phyloP scores from a whole-genome alignment of 2,329 filamentous ascomycete species.

The Stagonosporopsis vannaccii region DNA sequence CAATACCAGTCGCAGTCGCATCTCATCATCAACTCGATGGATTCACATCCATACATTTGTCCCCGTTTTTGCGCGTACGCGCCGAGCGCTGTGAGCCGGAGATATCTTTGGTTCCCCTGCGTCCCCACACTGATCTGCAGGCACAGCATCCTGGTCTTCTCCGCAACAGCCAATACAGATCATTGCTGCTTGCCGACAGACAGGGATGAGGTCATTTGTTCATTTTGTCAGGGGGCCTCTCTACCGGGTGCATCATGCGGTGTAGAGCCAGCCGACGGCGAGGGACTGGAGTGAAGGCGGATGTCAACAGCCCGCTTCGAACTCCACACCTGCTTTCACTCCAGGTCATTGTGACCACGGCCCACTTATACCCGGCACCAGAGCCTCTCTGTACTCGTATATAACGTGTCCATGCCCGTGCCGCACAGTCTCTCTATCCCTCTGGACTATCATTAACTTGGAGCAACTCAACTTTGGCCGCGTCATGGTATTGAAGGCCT shows the following conservation, averaged over 20 bases:
- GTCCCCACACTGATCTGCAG: slow-evolving; percentile 16
- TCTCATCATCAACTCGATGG: slow-evolving; percentile 1
- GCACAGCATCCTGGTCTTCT: slow-evolving; percentile 4
- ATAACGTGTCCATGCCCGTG: slow-evolving; percentile 5
- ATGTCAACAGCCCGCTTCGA: neutral
- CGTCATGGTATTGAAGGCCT: slow-evolving; percentile 28
- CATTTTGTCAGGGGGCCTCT: neutral
- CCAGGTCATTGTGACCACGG: slow-evolving; percentile 13
- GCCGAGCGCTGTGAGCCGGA: slow-evolving; percentile 3
- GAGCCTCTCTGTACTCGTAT: slow-evolving; percentile 2
- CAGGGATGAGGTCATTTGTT: slow-evolving; percentile 11
- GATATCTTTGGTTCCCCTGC: neutral
- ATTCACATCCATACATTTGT: slow-evolving; percentile 13
- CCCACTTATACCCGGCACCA: slow-evolving; percentile 17
- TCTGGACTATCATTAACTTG: neutral
- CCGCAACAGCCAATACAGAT: slow-evolving; percentile 3
- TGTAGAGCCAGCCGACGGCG: neutral
- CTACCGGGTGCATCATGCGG: slow-evolving; percentile 15
- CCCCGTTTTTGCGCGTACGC: slow-evolving; percentile 6
- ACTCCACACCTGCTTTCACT: slow-evolving; percentile 8
- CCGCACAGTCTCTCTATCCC: neutral
- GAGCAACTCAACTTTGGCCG: slow-evolving; percentile 4
- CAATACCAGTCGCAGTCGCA: slow-evolving; percentile 1
- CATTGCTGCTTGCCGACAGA: slow-evolving; percentile 2
- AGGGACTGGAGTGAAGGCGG: slow-evolving; percentile 11